phyloP scores from a whole-genome alignment of 192 early-diverging fungal species.

The Coemansia sp. region DNA sequence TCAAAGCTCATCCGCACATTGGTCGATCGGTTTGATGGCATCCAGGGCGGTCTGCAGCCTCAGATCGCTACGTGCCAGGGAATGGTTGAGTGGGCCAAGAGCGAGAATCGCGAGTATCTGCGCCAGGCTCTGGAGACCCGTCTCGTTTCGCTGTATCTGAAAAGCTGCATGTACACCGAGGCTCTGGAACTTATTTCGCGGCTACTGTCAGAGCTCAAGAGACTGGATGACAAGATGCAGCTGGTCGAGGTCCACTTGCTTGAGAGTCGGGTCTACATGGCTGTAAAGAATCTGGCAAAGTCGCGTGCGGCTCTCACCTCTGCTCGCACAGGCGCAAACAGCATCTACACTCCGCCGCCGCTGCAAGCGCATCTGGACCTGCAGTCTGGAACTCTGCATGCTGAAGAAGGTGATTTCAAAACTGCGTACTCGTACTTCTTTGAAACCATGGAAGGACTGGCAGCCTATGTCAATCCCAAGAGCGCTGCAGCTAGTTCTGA shows the following conservation, averaged over 20 bases:
- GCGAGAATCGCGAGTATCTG: conserved; percentile 93
- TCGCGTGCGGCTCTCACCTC: conserved; percentile 93
- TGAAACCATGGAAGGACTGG: conserved; percentile 93
- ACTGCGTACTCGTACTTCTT: conserved; percentile 99
- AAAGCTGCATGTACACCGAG: conserved; percentile 95
- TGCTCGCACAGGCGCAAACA: conserved; percentile 94
- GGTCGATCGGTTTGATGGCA: conserved; percentile 82
- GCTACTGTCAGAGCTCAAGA: conserved; percentile 95
- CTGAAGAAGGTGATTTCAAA: conserved; percentile 99
- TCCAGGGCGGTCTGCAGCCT: conserved; percentile 80
- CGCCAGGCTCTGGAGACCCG: conserved; percentile 95
- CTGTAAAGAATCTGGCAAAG: conserved; percentile 90
- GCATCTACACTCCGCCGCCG: conserved; percentile 96
- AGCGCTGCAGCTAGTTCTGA: conserved; percentile 5
- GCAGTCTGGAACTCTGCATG: conserved; percentile 96
- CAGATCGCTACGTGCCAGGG: conserved; percentile 95
- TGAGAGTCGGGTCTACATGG: conserved; percentile 92
- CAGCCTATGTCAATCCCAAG: conserved; percentile 53
- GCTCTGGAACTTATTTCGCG: conserved; percentile 77
- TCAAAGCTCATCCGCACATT: conserved; percentile 76
- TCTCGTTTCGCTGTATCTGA: conserved; percentile 84
- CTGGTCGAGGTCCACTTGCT: conserved; percentile 96
- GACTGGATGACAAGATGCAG: conserved; percentile 97
- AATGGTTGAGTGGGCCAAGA: conserved; percentile 87
- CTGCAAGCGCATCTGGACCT: conserved; percentile 95